Evolutionary conservation across 805 yeast genomes (phyloP), one percentile per base, ranked within the genome.

Genomic region (Vanderwaltozyma yarrowii): DNA sequence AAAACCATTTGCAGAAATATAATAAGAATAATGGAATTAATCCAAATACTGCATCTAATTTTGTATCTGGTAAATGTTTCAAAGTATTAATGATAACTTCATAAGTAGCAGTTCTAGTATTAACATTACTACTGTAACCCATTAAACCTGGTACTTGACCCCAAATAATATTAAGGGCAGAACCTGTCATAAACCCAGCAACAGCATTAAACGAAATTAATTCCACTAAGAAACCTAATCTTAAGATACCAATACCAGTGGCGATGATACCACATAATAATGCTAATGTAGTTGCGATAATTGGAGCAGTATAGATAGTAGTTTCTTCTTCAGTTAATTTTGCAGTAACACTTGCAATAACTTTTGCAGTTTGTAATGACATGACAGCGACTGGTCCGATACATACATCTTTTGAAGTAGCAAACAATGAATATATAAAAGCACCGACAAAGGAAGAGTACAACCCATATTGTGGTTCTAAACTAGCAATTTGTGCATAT

Each of bases 331-430:
- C 58, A 0, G 75, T 69, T 45, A 70, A 67, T 42, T 67, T 71
- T 11, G 49, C 65, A 44, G 74, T 73, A 10, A 87, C 92, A 35
- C 67, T 66, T 20, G 75, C 70, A 39, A 88, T 70, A 39, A 84
- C 86, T 57, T 80, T 83, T 35, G 88, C 78, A 26, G 84, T 86
- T 58, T 86, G 88, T 46, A 76, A 60, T 13, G 94, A 82, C 95
- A 88, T 87, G 40, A 88, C 96, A 11, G 96, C 96, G 27, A 88
- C 96, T 10, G 96, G 96, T 20, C 96, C 96, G 51, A 88, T 87
- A 43, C 94, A 81, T 28, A 88, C 95, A 68, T 88, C 96, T 61
- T 88, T 88, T 18, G 94, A 82, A 12, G 96, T 88, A 12, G 96
- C 96, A 62, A 88, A 88, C 51, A 88, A 73, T 35, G 94, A 80